phyloP scores from a whole-genome alignment of 306 rosid genomes.

The Biancaea sappan region DNA sequence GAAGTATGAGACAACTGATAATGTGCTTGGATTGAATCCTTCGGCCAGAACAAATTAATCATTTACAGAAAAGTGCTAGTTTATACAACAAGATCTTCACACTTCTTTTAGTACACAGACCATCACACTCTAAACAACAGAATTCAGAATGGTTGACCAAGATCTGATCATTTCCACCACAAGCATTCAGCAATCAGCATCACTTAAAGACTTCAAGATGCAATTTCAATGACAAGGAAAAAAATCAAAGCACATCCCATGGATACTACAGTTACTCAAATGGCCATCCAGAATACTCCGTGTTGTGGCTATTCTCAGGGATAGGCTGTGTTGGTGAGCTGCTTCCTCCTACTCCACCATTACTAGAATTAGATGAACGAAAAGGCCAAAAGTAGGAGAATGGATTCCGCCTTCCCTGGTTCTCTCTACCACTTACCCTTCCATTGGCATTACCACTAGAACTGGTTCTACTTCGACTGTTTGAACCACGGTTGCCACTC shows the following conservation, averaged over 20 bases:
- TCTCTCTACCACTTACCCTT: slow-evolving; percentile 44
- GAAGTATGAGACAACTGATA: neutral
- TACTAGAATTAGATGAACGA: slow-evolving; percentile 57
- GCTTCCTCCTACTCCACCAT: slow-evolving; percentile 52
- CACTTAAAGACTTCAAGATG: neutral
- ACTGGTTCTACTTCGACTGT: slow-evolving; percentile 34
- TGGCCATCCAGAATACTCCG: slow-evolving; percentile 15
- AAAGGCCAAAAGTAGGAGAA: slow-evolving; percentile 70
- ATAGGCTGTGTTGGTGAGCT: slow-evolving; percentile 41
- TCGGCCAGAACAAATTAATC: neutral
- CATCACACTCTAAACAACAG: neutral
- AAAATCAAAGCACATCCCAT: neutral
- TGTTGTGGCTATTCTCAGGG: slow-evolving; percentile 14
- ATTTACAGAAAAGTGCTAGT: neutral
- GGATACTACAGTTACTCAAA: neutral
- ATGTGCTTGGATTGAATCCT: neutral
- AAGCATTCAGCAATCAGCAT: neutral
- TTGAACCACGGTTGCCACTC: slow-evolving; percentile 33
- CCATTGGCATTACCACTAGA: slow-evolving; percentile 24
- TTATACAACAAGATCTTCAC: slow-evolving; percentile 2
- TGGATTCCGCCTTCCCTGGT: slow-evolving; percentile 52
- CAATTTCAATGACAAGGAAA: neutral
- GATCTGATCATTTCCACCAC: neutral
- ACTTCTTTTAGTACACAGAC: neutral
- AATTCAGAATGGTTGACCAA: neutral